Base-by-base conservation (phyloP, 2,329 filamentous ascomycete genomes). In the Penicillium aurantiogriseum region DNA sequence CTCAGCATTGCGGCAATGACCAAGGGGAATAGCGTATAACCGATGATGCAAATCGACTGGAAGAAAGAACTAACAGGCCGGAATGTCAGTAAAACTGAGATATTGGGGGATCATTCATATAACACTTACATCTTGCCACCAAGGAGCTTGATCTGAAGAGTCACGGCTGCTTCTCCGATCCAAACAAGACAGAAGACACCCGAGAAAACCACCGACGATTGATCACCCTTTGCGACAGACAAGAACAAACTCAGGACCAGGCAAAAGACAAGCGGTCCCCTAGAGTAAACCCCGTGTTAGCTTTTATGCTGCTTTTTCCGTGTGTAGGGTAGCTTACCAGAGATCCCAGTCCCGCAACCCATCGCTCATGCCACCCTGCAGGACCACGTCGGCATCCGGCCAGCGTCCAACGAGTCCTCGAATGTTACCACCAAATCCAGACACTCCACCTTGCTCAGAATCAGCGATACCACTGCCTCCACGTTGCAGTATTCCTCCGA, bases 161-260 rank as follows among this genome's bases (percentile, higher is more conserved):
- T 99, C 58, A 99, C 94, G 4, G 96, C 89, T 1, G 92, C 92
- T 80, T 97, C 92, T 29, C 92, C 94, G 57, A 99, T 87, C 94
- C 94, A 99, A 53, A 99, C 88, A 77, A 96, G 90, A 47, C 92
- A 91, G 77, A 99, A 99, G 45, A 99, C 92, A 4, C 94, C 94
- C 36, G 91, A 95, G 74, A 99, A 99, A 29, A 97, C 92, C 40
- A 90, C 78, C 60, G 92, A 91, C 70, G 88, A 90, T 79, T 99
- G 94, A 47, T 91, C 85, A 1, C 84, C 82, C 66, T 87, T 83
- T 15, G 91, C 91, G 61, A 96, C 85, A 66, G 92, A 96, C 57
- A 99, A 81, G 67, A 99, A 85, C 75, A 96, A 83, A 65, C 91
- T 93, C 57, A 99, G 80, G 57, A 96, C 79, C 64, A 99, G 79